These are phyloP conservation scores for Vigna mungo DNA, from an alignment of 306 rosid species.

Conservation along the genomic window DNA sequence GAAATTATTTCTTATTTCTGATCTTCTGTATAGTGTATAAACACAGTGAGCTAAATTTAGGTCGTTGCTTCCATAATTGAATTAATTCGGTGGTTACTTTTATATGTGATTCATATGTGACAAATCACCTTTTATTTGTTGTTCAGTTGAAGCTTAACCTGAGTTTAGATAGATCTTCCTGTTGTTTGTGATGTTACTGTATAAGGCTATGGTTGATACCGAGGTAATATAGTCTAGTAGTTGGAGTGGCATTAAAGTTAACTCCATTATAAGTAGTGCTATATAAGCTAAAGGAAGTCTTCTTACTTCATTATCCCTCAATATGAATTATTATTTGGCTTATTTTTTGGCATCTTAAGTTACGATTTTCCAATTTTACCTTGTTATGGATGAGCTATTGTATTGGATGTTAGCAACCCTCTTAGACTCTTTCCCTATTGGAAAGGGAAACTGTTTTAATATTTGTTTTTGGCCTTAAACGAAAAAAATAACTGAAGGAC, in stretches of 20 bases:
- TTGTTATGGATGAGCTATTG: neutral
- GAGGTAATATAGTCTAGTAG: constrained; percentile 9
- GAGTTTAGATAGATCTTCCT: constrained; percentile 11
- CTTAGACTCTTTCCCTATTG: neutral
- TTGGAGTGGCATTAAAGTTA: neutral
- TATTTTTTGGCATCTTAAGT: neutral
- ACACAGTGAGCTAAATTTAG: neutral
- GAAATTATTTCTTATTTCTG: neutral
- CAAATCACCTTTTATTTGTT: neutral
- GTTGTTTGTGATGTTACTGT: constrained; percentile 1
- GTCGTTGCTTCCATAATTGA: neutral
- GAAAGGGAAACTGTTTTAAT: neutral
- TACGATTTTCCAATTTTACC: constrained; percentile 1
- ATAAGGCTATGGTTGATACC: constrained; percentile 19
- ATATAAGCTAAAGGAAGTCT: neutral
- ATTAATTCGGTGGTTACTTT: neutral
- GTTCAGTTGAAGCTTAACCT: constrained; percentile 5
- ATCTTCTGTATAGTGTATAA: constrained; percentile 1
- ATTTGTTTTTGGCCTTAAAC: neutral
- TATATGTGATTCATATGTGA: neutral
- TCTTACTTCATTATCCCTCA: constrained; percentile 6
- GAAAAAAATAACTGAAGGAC: neutral
- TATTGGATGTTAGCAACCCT: neutral
- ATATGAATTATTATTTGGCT: neutral
- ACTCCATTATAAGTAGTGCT: neutral